phyloP scores from a whole-genome alignment of 2,329 filamentous ascomycete genomes.

The Colletotrichum salicis region DNA sequence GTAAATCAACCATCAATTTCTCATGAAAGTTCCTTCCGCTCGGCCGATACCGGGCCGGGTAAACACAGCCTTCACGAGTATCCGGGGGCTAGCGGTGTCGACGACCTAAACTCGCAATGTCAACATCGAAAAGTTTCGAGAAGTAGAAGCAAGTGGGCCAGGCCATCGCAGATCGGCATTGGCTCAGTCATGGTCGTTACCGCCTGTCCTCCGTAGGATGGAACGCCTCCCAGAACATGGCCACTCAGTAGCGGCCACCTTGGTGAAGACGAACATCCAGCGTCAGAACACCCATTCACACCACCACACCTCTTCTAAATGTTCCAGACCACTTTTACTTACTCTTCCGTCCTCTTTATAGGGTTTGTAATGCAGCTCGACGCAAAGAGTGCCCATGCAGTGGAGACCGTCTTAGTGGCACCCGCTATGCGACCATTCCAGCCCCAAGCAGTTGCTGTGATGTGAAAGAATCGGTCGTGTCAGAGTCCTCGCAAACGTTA shows the following conservation, averaged over 20 bases:
- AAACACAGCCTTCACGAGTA: background rate
- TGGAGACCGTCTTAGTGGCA: conserved; percentile 21
- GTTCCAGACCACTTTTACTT: conserved; percentile 4
- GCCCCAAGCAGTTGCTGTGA: conserved; percentile 14
- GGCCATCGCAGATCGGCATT: background rate
- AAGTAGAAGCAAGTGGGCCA: background rate
- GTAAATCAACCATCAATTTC: conserved; percentile 75
- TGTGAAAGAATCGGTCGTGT: background rate
- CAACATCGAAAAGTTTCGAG: background rate
- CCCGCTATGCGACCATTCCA: conserved; percentile 11
- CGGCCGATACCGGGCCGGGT: conserved; percentile 6
- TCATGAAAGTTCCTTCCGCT: conserved; percentile 47
- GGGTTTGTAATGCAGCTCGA: conserved; percentile 30
- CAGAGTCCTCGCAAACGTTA: background rate
- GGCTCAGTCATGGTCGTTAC: background rate
- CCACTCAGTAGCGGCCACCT: conserved; percentile 24
- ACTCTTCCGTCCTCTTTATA: background rate
- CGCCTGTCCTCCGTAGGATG: conserved; percentile 1
- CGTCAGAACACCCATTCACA: background rate
- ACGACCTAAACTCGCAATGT: conserved; percentile 3
- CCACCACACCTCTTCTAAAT: background rate
- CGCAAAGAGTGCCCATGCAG: conserved; percentile 17
- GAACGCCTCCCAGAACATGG: conserved; percentile 20
- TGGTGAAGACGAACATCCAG: conserved; percentile 8
- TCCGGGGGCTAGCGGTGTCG: background rate